These are phyloP conservation scores for Phaffia tasmanica DNA, from an alignment of 768 basidiomycete genomes.

Conservation along the genomic window DNA sequence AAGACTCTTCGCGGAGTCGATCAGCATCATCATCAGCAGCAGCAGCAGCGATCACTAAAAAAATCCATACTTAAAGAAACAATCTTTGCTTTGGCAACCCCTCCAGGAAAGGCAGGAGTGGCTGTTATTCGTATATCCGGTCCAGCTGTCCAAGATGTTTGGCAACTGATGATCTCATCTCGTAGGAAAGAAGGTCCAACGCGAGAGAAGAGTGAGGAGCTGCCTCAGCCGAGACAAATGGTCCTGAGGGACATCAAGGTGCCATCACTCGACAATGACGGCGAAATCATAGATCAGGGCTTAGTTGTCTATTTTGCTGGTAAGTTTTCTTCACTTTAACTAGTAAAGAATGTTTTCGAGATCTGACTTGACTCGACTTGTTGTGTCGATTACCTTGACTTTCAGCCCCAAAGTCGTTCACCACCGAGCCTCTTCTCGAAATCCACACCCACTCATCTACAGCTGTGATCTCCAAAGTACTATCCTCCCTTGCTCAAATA, in stretches of 20 bases:
- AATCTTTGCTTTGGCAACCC: slow-evolving; percentile 79
- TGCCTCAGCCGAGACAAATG: slow-evolving; percentile 56
- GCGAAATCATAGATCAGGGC: slow-evolving; percentile 63
- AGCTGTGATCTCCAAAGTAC: slow-evolving; percentile 51
- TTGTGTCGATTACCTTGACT: neutral
- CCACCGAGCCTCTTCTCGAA: slow-evolving; percentile 69
- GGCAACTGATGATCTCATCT: slow-evolving; percentile 48
- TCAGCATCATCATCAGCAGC: too few species aligned
- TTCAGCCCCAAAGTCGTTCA: slow-evolving; percentile 67
- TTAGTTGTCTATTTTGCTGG: slow-evolving; percentile 73
- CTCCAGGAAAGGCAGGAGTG: slow-evolving; percentile 72
- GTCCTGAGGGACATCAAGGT: slow-evolving; percentile 54
- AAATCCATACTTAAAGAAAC: slow-evolving; percentile 32
- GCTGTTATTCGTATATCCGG: slow-evolving; percentile 75
- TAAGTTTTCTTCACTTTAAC: slow-evolving; percentile 33
- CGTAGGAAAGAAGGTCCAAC: neutral
- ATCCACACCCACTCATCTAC: slow-evolving; percentile 78
- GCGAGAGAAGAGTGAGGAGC: neutral
- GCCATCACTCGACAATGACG: slow-evolving; percentile 39
- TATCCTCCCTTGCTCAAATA: slow-evolving; percentile 49
- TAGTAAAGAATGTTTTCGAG: too few species aligned
- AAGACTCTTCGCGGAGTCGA: too few species aligned
- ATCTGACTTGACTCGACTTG: neutral
- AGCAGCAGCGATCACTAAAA: too few species aligned
- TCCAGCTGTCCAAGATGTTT: slow-evolving; percentile 55